Percentiles rank a stretch among this genome's conserved stretches.
These are phyloP conservation scores for Penicillium canescens DNA, from an alignment of 495 filamentous ascomycete species.

Conservation along the genomic window DNA sequence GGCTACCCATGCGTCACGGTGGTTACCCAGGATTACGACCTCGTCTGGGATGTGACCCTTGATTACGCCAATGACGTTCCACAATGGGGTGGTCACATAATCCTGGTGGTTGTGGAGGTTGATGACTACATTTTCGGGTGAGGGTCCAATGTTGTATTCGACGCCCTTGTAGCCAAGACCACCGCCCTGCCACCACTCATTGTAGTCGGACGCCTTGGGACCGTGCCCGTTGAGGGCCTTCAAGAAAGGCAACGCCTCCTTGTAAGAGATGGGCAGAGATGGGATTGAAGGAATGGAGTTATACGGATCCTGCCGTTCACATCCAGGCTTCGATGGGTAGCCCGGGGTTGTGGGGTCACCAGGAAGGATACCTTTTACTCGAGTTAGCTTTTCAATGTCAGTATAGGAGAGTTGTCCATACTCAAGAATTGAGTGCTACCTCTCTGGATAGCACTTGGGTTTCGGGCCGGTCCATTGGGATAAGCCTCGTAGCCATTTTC, in stretches of 20 bases:
- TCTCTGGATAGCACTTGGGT: constrained; percentile 87
- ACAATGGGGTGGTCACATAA: constrained; percentile 84
- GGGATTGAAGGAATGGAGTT: constrained; percentile 78
- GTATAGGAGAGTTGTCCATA: constrained; percentile 19
- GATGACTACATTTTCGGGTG: constrained; percentile 70
- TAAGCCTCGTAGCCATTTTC: constrained; percentile 79
- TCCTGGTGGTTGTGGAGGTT: constrained; percentile 88
- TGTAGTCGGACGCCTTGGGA: constrained; percentile 74
- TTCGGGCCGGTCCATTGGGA: constrained; percentile 82
- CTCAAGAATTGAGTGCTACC: constrained; percentile 89
- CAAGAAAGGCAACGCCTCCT: constrained; percentile 80
- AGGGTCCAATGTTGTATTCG: constrained; percentile 88
- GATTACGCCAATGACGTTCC: constrained; percentile 94
- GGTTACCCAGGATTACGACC: constrained; percentile 91
- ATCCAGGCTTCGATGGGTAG: constrained; percentile 89
- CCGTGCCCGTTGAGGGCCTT: constrained; percentile 89
- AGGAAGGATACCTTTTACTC: constrained; percentile 54
- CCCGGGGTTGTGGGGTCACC: constrained; percentile 86
- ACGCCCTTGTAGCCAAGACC: constrained; percentile 82
- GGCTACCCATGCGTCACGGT: constrained; percentile 92
- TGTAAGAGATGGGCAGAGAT: constrained; percentile 88
- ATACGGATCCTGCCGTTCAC: constrained; percentile 70
- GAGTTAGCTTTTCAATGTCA: background rate
- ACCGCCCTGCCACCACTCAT: constrained; percentile 67
- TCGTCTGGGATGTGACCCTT: constrained; percentile 87